Base-by-base conservation (phyloP, 441 rosid genomes). In the Biscutella auriculata region DNA sequence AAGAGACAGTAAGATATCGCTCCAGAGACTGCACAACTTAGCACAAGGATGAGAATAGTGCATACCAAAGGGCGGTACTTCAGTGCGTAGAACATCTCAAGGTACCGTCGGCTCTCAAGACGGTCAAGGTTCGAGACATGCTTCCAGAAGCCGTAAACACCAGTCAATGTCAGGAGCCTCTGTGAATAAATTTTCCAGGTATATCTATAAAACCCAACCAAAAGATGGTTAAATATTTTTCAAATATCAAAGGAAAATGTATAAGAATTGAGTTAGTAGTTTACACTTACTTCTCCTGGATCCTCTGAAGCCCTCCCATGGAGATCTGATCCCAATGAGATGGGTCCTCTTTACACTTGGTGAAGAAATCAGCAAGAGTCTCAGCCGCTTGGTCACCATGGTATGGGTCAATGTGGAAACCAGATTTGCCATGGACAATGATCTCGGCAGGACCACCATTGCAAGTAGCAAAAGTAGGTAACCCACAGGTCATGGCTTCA, bases 141-240 rank as follows among this genome's bases (percentile, higher is more conserved):
- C 57, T 92, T 92, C 97, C 95, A 92, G 81, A 92, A 92, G 6
- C 97, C 95, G 11, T 92, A 88, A 7, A 88, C 98, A 36, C 84
- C 95, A 0, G 95, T 86, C 59, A 92, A 70, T 8, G 95, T 86
- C 76, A 92, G 57, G 26, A 88, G 88, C 79, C 94, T 80, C 71
- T 88, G 79, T 0, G 97, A 92, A 63, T 92, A 92, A 2, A 92
- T 92, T 42, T 88, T 66, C 98, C 98, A 88, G 7, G 97, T 92
- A 12, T 88, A 86, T 73, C 96, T 91, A 63, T 47, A 57, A 53
- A 27, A 23, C 16, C 19, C 19, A 19, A 45, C 17, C 9, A 13
- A 23, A 8, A 47, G 12, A 47, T 28, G 12, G 8, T 53, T 48
- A 7, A 12, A 21, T 3, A 9, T 9, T 21, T 13, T 8, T 1